Evolutionary conservation across 805 yeast species (phyloP), one percentile per base, ranked within the genome.

Genomic region (Lachancea waltii): DNA sequence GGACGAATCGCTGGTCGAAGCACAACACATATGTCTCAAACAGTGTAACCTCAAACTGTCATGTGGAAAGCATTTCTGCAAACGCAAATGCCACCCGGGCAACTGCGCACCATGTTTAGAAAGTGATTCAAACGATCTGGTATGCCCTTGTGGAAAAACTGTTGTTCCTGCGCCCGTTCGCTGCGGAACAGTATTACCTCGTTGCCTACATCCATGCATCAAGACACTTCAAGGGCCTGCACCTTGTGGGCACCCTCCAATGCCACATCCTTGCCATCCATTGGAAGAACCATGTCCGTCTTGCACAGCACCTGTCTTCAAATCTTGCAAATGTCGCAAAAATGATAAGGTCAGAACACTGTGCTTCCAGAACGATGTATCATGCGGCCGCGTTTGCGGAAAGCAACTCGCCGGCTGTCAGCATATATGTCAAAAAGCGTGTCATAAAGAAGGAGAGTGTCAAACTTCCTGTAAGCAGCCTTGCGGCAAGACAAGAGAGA

Each of bases 71-170:
- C 95, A 85, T 56, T 52, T 67, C 26, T 85, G 95, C 58, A 68
- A 69, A 31, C 73, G 78, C 46, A 71, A 78, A 17, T 85, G 95
- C 50, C 95, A 85, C 58, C 64, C 75, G 10, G 95, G 95, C 0
- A 72, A 81, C 3, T 85, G 95, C 60, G 73, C 77, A 3, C 82
- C 87, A 9, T 85, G 95, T 56, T 56, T 83, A 34, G 94, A 85
- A 51, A 79, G 90, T 4, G 72, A 82, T n/a, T 74, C 79, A 28
- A 85, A 83, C 14, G 95, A 85, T 54, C 63, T 83, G 48, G 73
- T 77, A 3, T 85, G 95, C 53, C 72, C 80, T 34, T 85, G 95
- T 65, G 95, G 95, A 3, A 68, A 71, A 45, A 85, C 95, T 0
- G 71, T 82, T 3, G 68, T 85, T 5, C 71, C 69, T 15, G 95